phyloP scores from a whole-genome alignment of 805 yeast species.

The Komagataella mondaviorum region DNA sequence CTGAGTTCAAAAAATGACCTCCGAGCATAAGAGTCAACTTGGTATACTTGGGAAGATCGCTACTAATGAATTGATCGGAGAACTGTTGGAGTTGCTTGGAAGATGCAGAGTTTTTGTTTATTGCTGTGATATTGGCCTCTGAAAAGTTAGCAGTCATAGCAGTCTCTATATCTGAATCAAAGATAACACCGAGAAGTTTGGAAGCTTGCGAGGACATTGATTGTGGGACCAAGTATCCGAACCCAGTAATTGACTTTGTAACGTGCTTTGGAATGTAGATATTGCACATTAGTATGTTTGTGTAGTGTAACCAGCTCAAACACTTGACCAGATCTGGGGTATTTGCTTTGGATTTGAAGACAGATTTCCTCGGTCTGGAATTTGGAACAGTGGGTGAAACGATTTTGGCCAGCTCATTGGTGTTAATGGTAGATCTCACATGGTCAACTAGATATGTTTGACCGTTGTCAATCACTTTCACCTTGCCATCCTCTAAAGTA shows the following conservation, averaged over 20 bases:
- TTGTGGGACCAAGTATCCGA: slow-evolving; percentile 81
- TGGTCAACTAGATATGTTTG: slow-evolving; percentile 27
- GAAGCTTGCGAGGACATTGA: slow-evolving; percentile 31
- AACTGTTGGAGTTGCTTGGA: slow-evolving; percentile 7
- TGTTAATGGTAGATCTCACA: slow-evolving; percentile 45
- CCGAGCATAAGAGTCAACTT: slow-evolving; percentile 87
- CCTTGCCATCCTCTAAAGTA: slow-evolving; percentile 7
- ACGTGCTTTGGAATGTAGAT: slow-evolving; percentile 36
- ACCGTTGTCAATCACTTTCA: slow-evolving; percentile 5
- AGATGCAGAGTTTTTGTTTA: neutral
- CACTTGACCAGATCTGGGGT: slow-evolving; percentile 4
- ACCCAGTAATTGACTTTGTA: slow-evolving; percentile 40
- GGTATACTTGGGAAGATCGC: slow-evolving; percentile 28
- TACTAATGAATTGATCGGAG: neutral
- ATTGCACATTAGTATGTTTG: slow-evolving; percentile 53
- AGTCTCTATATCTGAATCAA: slow-evolving; percentile 75
- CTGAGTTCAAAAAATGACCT: slow-evolving; percentile 35
- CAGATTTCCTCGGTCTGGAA: neutral
- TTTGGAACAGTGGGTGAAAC: slow-evolving; percentile 6
- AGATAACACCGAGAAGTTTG: slow-evolving; percentile 71
- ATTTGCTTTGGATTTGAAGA: neutral
- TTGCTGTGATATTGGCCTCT: neutral
- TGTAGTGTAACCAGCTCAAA: slow-evolving; percentile 19
- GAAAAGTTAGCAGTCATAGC: slow-evolving; percentile 22
- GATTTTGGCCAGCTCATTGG: slow-evolving; percentile 23